phyloP scores from a whole-genome alignment of 768 basidiomycete genomes.

The Mycena metata region DNA sequence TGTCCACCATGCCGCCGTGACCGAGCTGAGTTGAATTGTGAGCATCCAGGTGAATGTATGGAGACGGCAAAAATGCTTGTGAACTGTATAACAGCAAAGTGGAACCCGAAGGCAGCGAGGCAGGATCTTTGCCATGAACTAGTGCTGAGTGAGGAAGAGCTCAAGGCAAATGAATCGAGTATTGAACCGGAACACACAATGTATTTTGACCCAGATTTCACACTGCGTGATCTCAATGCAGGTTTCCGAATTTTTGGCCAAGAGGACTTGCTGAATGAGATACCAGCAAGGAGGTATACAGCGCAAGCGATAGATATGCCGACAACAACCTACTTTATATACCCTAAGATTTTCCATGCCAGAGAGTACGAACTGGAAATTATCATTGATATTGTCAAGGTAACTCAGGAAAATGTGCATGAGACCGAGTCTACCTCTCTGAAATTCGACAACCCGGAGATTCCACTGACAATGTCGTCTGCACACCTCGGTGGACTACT shows the following conservation, averaged over 20 bases:
- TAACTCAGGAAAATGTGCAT: not conserved
- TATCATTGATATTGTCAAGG: not conserved
- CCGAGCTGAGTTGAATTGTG: not conserved
- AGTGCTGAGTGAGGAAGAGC: not conserved
- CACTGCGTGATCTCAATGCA: not conserved
- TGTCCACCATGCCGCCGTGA: not conserved
- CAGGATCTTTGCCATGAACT: not conserved
- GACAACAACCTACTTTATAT: not conserved
- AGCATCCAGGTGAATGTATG: slow-evolving; percentile 17
- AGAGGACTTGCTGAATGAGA: not conserved
- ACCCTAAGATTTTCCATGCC: not conserved
- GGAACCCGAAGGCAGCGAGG: not conserved
- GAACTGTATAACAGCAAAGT: not conserved
- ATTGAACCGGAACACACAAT: not conserved
- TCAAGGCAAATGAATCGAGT: not conserved
- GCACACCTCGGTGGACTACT: slow-evolving; percentile 6
- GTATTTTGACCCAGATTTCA: slow-evolving; percentile 3
- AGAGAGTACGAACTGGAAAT: not conserved
- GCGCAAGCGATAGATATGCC: no score
- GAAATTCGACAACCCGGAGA: not conserved
- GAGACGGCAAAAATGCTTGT: slow-evolving; percentile 9
- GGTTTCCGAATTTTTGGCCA: slow-evolving; percentile 1
- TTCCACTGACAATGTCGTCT: not conserved
- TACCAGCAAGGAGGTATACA: not conserved
- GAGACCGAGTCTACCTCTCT: not conserved